phyloP scores from a whole-genome alignment of 306 rosid genomes.

The Cucurbita pepo region DNA sequence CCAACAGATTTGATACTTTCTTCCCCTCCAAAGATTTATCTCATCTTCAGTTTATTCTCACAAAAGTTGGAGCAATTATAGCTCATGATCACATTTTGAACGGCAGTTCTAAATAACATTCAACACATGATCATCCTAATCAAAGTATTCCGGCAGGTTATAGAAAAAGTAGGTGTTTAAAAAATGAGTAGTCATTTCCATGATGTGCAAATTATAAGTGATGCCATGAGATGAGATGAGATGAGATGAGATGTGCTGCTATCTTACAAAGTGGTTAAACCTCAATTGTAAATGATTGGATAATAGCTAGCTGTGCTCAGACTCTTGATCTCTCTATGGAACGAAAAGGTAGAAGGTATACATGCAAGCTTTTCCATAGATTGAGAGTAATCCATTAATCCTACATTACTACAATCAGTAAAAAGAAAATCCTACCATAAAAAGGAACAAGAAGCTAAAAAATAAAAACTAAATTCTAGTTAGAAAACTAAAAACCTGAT shows the following conservation, averaged over 20 bases:
- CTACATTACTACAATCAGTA: not conserved
- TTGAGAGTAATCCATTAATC: not conserved
- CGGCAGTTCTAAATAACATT: conserved; percentile 1
- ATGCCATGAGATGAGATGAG: not conserved
- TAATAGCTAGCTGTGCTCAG: not conserved
- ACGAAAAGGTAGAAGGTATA: not conserved
- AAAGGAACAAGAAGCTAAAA: not conserved
- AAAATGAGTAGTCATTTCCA: not conserved
- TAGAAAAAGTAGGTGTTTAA: not conserved
- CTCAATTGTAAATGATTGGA: not conserved
- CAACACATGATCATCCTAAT: not conserved
- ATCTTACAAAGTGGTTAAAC: not conserved
- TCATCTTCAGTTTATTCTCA: conserved; percentile 3
- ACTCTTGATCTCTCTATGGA: not conserved
- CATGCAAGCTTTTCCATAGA: not conserved
- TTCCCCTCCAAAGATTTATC: not conserved
- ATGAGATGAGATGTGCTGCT: not conserved
- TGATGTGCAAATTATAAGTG: not conserved
- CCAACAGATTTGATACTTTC: not conserved
- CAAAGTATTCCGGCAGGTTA: not conserved
- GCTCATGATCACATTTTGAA: conserved; percentile 2
- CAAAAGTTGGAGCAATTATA: not conserved
- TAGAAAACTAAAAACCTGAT: not conserved
- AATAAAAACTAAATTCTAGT: not conserved
- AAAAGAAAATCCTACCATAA: not conserved